phyloP scores from a whole-genome alignment of 306 rosid genomes.

The Prunus padus region DNA sequence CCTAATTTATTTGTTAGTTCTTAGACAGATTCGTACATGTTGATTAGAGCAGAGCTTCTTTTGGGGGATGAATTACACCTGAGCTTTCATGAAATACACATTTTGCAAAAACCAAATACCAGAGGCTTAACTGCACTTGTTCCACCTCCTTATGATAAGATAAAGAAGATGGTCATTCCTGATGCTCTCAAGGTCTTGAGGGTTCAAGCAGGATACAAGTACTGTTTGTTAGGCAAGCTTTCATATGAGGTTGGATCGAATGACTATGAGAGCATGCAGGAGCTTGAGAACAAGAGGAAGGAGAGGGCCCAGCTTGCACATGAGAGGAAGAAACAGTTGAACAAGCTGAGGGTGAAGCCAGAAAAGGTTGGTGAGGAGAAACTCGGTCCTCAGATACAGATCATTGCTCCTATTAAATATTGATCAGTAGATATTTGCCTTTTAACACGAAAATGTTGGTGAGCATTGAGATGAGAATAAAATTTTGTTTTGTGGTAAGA shows the following conservation, averaged over 20 bases:
- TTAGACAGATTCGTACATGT: too few relatives aligned
- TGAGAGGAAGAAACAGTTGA: constrained; percentile 76
- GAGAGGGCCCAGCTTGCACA: constrained; percentile 52
- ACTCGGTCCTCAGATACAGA: constrained; percentile 59
- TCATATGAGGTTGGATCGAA: constrained; percentile 64
- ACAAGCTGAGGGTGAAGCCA: constrained; percentile 60
- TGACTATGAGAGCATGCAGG: constrained; percentile 46
- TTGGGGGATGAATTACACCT: too few relatives aligned
- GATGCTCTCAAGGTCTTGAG: constrained; percentile 78
- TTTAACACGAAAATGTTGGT: constrained; percentile 21
- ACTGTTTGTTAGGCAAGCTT: constrained; percentile 53
- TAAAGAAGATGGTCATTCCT: constrained; percentile 58
- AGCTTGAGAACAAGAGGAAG: constrained; percentile 78
- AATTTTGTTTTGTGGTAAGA: constrained; percentile 21
- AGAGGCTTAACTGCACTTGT: constrained; percentile 40
- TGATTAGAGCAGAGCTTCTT: too few relatives aligned
- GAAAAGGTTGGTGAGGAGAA: constrained; percentile 65
- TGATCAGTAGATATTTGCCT: constrained; percentile 22
- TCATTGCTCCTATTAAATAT: constrained; percentile 64
- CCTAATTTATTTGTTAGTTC: too few relatives aligned
- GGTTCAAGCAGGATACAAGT: constrained; percentile 77
- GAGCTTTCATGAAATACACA: too few relatives aligned
- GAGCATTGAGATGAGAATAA: constrained; percentile 14
- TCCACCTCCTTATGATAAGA: constrained; percentile 66
- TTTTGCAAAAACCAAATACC: too few relatives aligned